Conservation (phyloP, 1,284 basidiomycete species). For the Mycosarcoma mackinlayi region DNA sequence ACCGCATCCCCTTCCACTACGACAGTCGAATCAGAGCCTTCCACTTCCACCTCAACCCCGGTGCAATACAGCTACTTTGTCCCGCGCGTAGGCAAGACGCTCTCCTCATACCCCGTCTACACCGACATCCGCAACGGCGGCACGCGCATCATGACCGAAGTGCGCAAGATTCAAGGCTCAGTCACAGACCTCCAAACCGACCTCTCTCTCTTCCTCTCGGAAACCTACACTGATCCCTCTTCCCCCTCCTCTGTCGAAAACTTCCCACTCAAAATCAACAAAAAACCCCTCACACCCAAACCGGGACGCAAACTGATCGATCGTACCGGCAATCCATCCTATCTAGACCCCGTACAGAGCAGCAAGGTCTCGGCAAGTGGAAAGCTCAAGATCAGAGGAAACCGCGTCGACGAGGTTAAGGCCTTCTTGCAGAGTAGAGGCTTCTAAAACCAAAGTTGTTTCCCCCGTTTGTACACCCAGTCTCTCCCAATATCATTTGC, state of each 20-base stretch:
- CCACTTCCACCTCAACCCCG: slow-evolving; percentile 10
- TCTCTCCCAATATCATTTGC: too few species aligned
- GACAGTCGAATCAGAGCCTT: too few species aligned
- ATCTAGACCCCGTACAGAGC: slow-evolving; percentile 22
- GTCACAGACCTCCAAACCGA: slow-evolving; percentile 33
- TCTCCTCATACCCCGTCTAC: slow-evolving; percentile 53
- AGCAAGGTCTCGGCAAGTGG: slow-evolving; percentile 19
- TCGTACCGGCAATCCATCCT: slow-evolving; percentile 18
- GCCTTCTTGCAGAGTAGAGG: slow-evolving; percentile 43
- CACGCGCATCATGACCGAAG: slow-evolving; percentile 43
- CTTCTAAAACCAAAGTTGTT: slow-evolving; percentile 11
- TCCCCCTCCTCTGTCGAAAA: neutral
- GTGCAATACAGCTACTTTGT: slow-evolving; percentile 56
- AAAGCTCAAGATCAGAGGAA: slow-evolving; percentile 46
- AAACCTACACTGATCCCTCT: slow-evolving; percentile 19
- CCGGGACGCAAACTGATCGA: slow-evolving; percentile 16
- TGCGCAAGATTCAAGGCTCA: slow-evolving; percentile 56
- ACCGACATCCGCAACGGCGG: slow-evolving; percentile 52
- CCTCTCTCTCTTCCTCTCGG: slow-evolving; percentile 28
- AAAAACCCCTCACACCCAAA: slow-evolving; percentile 20
- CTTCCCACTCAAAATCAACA: slow-evolving; percentile 11
- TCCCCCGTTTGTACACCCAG: neutral
- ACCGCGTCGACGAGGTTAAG: slow-evolving; percentile 36
- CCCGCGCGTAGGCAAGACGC: slow-evolving; percentile 50
- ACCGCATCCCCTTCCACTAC: neutral